Percentiles rank a stretch among this genome's conserved stretches.
phyloP scores from a whole-genome alignment of 2,329 filamentous ascomycete species.

The Colletotrichum musicola region DNA sequence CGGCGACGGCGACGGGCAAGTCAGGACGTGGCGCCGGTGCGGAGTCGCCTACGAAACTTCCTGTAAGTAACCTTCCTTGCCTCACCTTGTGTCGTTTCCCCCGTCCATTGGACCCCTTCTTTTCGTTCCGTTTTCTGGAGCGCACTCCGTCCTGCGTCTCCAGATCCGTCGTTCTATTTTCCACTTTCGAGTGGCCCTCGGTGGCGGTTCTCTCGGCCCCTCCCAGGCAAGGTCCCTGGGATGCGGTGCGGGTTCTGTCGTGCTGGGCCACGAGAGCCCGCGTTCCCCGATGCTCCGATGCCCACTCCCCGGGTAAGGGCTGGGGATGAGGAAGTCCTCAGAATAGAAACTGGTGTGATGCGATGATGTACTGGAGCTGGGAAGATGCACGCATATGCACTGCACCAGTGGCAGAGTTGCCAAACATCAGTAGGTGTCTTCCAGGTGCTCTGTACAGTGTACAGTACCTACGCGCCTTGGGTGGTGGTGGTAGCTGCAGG shows the following conservation, averaged over 20 bases:
- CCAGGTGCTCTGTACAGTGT: neutral
- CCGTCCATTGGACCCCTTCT: neutral
- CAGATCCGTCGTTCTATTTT: conserved; percentile 19
- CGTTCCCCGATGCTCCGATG: conserved; percentile 12
- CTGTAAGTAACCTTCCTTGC: conserved; percentile 20
- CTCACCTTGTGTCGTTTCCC: neutral
- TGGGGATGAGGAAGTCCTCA: conserved; percentile 29
- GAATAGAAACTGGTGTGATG: conserved; percentile 22
- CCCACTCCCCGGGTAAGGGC: neutral
- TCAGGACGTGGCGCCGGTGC: conserved; percentile 28
- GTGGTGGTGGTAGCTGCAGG: neutral
- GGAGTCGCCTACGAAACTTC: conserved; percentile 36
- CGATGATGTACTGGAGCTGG: conserved; percentile 14
- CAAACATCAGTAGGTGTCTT: no score
- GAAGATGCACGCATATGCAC: conserved; percentile 18
- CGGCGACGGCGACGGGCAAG: conserved; percentile 15
- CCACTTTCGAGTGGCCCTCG: conserved; percentile 16
- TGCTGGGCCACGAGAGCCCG: conserved; percentile 7
- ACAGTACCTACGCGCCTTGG: neutral
- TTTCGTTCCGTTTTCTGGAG: neutral
- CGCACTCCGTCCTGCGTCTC: neutral
- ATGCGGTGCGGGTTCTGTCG: neutral
- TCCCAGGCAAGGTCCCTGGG: conserved; percentile 21
- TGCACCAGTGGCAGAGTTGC: neutral
- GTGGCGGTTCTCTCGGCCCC: neutral